A percentile compares a stretch with the other conserved stretches of the same genome.
Conservation (phyloP, 768 basidiomycete genomes). For the Podaxis sp. region DNA sequence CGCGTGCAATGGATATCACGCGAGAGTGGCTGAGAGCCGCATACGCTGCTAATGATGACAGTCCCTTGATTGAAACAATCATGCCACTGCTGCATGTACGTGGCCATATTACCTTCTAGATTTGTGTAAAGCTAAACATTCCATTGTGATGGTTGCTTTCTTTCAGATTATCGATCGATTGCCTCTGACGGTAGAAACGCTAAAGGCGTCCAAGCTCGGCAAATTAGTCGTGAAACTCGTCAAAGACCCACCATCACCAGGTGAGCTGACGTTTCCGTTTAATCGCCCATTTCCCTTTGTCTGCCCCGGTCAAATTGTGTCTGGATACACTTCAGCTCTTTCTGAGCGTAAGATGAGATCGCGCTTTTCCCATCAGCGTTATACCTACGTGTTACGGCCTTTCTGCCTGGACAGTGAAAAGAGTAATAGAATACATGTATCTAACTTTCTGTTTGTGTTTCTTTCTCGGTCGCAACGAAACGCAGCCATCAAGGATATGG, state of each 20-base stretch:
- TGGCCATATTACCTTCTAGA: constrained; percentile 21
- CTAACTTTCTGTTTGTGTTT: constrained; percentile 59
- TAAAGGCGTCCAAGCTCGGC: constrained; percentile 74
- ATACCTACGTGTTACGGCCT: constrained; percentile 18
- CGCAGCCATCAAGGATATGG: constrained; percentile 93
- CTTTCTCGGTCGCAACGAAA: constrained; percentile 33
- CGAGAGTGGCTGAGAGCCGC: constrained; percentile 82
- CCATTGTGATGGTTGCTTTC: constrained; percentile 12
- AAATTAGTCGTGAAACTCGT: constrained; percentile 76
- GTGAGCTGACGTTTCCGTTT: constrained; percentile 54
- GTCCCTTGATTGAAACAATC: constrained; percentile 67
- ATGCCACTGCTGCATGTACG: constrained; percentile 89
- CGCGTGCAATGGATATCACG: constrained; percentile 70
- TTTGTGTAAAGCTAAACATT: constrained; percentile 7
- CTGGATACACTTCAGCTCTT: constrained; percentile 15
- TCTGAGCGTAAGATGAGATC: constrained; percentile 17
- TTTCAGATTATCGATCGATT: constrained; percentile 80
- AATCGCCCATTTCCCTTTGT: constrained; percentile 12
- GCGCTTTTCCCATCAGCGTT: constrained; percentile 18
- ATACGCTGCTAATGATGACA: constrained; percentile 45
- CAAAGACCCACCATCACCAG: constrained; percentile 73
- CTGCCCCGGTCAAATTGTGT: constrained; percentile 8
- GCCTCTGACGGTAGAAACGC: constrained; percentile 67
- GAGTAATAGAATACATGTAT: constrained; percentile 57
- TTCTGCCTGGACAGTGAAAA: constrained; percentile 30